A percentile compares a stretch with the other conserved stretches of the same genome.
Evolutionary conservation across 345 rosid genomes (phyloP).

Genomic region (Aquilaria sinensis): DNA sequence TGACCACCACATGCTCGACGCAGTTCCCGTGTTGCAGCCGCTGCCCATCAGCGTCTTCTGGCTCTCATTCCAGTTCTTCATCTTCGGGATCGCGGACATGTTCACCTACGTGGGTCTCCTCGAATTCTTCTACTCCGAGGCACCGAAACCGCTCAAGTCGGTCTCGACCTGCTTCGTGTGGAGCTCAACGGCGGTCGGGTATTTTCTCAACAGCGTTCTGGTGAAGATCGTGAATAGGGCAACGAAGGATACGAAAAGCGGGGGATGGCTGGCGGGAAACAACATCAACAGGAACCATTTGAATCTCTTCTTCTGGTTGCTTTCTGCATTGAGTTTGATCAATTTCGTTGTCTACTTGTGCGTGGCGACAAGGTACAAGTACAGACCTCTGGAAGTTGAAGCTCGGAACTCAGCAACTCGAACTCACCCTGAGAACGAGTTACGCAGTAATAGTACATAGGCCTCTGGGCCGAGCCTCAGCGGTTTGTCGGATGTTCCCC

Average conservation of each 20-base stretch:
- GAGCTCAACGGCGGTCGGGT: conserved; percentile 45
- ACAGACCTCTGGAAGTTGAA: conserved; percentile 19
- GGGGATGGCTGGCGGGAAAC: conserved; percentile 54
- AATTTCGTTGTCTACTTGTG: conserved; percentile 39
- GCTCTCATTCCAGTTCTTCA: conserved; percentile 42
- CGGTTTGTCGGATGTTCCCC: too few relatives aligned
- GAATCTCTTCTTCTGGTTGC: conserved; percentile 40
- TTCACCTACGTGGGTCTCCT: conserved; percentile 42
- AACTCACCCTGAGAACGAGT: too few relatives aligned
- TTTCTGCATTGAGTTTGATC: conserved; percentile 32
- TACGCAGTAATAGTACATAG: too few relatives aligned
- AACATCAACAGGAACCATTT: conserved; percentile 50
- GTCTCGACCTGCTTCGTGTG: conserved; percentile 45
- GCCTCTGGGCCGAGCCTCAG: too few relatives aligned
- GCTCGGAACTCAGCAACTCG: too few relatives aligned
- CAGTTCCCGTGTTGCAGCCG: conserved; percentile 27
- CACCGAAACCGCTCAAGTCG: conserved; percentile 35
- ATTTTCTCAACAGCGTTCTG: conserved; percentile 33
- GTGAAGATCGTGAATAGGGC: conserved; percentile 32
- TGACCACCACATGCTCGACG: conserved; percentile 38
- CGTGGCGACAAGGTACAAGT: conserved; percentile 35
- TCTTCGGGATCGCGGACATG: conserved; percentile 44
- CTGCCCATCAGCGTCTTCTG: conserved; percentile 43
- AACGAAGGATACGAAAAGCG: conserved; percentile 15
- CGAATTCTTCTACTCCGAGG: conserved; percentile 50